phyloP scores from a whole-genome alignment of 192 early-diverging fungal species.

The Coemansia sp. region DNA sequence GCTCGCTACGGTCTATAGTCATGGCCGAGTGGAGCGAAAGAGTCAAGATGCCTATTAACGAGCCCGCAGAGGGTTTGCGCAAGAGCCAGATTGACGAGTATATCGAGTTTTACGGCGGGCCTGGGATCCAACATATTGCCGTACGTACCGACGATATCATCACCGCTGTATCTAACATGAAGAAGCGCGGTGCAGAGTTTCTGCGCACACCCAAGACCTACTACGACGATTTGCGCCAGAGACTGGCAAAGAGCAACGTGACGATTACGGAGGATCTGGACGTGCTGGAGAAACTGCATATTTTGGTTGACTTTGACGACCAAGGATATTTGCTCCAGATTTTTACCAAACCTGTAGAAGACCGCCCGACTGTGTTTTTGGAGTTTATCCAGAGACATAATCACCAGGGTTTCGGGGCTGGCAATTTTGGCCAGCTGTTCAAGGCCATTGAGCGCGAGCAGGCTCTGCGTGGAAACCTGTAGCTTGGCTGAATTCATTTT shows the following conservation, averaged over 20 bases:
- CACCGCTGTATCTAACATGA: constrained; percentile 73
- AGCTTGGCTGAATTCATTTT: not conserved
- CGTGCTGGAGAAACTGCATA: constrained; percentile 77
- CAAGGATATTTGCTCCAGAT: constrained; percentile 95
- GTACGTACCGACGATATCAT: constrained; percentile 88
- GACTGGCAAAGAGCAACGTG: constrained; percentile 67
- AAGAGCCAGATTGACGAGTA: constrained; percentile 91
- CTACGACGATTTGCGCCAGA: constrained; percentile 80
- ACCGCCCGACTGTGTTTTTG: constrained; percentile 94
- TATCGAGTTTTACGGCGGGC: constrained; percentile 62
- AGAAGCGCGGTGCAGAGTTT: constrained; percentile 88
- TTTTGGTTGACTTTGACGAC: constrained; percentile 96
- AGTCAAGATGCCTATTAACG: constrained; percentile 98
- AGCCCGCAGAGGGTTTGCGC: constrained; percentile 89
- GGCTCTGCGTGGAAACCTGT: constrained; percentile 82
- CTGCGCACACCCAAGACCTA: constrained; percentile 80
- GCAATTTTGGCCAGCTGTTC: constrained; percentile 98
- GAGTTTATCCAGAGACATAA: constrained; percentile 96
- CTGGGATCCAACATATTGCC: constrained; percentile 93
- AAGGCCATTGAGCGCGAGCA: constrained; percentile 96
- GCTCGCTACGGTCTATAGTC: constrained; percentile 89
- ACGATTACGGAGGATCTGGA: constrained; percentile 83
- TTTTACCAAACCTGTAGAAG: constrained; percentile 87
- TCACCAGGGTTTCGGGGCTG: constrained; percentile 92
- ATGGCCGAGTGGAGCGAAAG: constrained; percentile 90